Percentiles rank a stretch among this genome's conserved stretches.
Evolutionary conservation across 768 basidiomycete genomes (phyloP).

Genomic region (Crepidotus variabilis): DNA sequence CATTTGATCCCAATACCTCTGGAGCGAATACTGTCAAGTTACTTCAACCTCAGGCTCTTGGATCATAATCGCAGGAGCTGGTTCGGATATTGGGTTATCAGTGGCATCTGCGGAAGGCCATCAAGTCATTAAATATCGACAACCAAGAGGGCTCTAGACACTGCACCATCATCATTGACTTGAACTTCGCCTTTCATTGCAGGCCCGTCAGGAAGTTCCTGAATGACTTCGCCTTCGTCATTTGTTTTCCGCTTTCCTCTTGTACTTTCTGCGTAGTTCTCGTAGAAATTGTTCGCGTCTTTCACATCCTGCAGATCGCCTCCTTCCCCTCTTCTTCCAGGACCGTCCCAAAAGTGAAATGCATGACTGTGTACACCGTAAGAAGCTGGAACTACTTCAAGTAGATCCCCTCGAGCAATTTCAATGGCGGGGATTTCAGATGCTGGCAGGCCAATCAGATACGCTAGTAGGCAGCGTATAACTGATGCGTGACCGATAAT

Average conservation of each 20-base stretch:
- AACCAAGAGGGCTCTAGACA: not conserved
- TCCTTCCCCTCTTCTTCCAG: slow-evolving; percentile 47
- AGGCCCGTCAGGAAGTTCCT: not conserved
- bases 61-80: not conserved
- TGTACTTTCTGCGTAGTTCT: slow-evolving; percentile 82
- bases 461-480: slow-evolving; percentile 91
- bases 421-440: slow-evolving; percentile 98
- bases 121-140: not conserved
- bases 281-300: slow-evolving; percentile 80
- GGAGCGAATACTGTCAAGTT: not conserved
- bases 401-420: slow-evolving; percentile 92
- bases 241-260: slow-evolving; percentile 50
- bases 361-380: slow-evolving; percentile 90
- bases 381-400: slow-evolving; percentile 86
- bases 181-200: not conserved
- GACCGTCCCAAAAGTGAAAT: slow-evolving; percentile 91
- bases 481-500: slow-evolving; percentile 98
- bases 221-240: slow-evolving; percentile 12
- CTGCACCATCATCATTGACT: not conserved
- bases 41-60: not conserved
- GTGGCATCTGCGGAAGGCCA: not conserved
- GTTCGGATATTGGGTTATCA: not conserved
- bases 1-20: not conserved
- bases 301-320: slow-evolving; percentile 28
- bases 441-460: slow-evolving; percentile 90